These are phyloP conservation scores for Hypoxylon sp. DNA, from an alignment of 2,329 filamentous ascomycete species.

Conservation along the genomic window DNA sequence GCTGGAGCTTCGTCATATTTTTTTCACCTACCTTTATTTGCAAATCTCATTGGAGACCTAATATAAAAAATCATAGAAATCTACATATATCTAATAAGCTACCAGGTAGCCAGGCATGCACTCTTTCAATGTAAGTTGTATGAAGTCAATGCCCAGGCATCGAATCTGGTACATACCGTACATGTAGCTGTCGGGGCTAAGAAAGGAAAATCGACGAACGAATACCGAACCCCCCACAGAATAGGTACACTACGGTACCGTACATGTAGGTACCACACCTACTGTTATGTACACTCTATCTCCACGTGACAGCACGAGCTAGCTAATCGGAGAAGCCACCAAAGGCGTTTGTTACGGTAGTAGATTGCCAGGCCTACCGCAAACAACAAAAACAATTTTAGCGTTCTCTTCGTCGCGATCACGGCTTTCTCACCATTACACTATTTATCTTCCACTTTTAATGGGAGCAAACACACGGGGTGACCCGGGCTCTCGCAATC, in stretches of 20 bases:
- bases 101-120: too few species aligned
- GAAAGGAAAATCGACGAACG: background rate
- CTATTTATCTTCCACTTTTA: conserved; percentile 16
- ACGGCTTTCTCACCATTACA: conserved; percentile 2
- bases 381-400: conserved; percentile 50
- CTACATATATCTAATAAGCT: too few species aligned
- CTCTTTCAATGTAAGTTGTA: background rate
- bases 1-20: background rate
- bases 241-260: background rate
- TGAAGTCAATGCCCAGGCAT: background rate
- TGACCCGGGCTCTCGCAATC: conserved; percentile 21
- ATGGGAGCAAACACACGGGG: conserved; percentile 32
- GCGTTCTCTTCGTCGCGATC: conserved; percentile 25
- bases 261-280: too few species aligned
- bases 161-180: too few species aligned
- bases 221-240: background rate
- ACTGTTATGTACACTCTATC: conserved; percentile 9
- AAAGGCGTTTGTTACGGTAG: background rate
- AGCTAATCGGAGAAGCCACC: conserved; percentile 8
- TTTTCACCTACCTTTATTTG: background rate
- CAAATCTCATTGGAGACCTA: too few species aligned
- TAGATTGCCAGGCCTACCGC: conserved; percentile 47
- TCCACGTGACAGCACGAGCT: conserved; percentile 17
- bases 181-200: background rate
- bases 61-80: too few species aligned